Evolutionary conservation across 768 basidiomycete genomes (phyloP), one percentile per base, ranked within the genome.

Genomic region (Collybia sordida): DNA sequence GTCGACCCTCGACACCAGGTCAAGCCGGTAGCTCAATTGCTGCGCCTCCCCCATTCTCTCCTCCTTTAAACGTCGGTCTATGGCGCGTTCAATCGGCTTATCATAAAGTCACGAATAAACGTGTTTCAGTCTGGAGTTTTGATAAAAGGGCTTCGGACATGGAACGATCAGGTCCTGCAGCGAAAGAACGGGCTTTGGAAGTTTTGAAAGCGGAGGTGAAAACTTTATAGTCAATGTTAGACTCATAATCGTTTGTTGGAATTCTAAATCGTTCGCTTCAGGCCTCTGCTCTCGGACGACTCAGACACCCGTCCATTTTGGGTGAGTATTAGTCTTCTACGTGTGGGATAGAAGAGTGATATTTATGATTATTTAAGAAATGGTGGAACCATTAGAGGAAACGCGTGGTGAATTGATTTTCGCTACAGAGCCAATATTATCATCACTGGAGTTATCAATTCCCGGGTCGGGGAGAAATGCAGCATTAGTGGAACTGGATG

Each of bases 331-430:
- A 51, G 52, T 57, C 54, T 36, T 31, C 38, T 11, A 49, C 14
- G 35, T 38, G 39, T 17, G 35, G n/a, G 1, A 38, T 23, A 17
- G 19, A 45, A 38, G 17, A 17, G 34, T 59, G 40, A 51, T 52
- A 49, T 52, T 50, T 39, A 47, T 43, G 42, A 12, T 15, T 44
- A 38, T 24, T 34, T 17, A 66, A 93, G 96, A 98, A 73, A 91
- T 98, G 86, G 94, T 96, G 23, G 97, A 99, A 69, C 96, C 97
- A 21, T 71, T 97, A 40, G 94, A 98, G 63, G 96, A 99, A 68
- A 89, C 94, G 0, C 77, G 96, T 49, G 87, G 73, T 31, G 90
- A 96, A 59, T 74, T 98, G 35, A 83, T 87, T 35, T 98, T 98
- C 61, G 96, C 95, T 6, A 97, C 97, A 0, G 97, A 99, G 62